Percentiles rank a stretch among this genome's conserved stretches.
These are phyloP conservation scores for Bryum argenteum DNA, from an alignment of 225 moss, liverwort and hornwort genomes.

Conservation along the genomic window DNA sequence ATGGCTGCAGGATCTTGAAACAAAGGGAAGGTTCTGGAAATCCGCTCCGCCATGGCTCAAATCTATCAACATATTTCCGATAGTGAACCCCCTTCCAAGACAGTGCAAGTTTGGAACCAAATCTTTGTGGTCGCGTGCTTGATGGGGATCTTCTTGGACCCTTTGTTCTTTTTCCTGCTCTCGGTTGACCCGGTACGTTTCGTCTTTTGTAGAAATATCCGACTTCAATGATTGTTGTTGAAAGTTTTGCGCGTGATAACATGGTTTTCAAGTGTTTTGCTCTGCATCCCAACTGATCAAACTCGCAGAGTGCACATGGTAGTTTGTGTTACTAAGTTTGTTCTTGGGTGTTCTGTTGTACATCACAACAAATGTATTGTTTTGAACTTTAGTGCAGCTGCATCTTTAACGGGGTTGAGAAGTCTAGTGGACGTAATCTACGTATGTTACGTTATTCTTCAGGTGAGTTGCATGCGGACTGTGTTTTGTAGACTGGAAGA, in stretches of 20 bases:
- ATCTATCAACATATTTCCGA: conserved; percentile 40
- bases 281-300: not conserved
- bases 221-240: not conserved
- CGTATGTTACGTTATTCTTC: conserved; percentile 44
- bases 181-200: conserved; percentile 52
- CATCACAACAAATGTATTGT: conserved; percentile 40
- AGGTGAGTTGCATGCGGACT: conserved; percentile 35
- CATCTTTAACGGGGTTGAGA: conserved; percentile 36
- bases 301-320: conserved; percentile 5
- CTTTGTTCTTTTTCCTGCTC: conserved; percentile 75
- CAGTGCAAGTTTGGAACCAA: conserved; percentile 75
- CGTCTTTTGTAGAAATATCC: not conserved
- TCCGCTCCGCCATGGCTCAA: conserved; percentile 36
- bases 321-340: conserved; percentile 4
- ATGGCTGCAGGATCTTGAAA: conserved; percentile 33
- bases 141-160: conserved; percentile 76
- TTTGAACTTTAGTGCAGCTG: conserved; percentile 26
- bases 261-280: not conserved
- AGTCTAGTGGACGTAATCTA: conserved; percentile 47
- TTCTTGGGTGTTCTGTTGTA: conserved; percentile 25
- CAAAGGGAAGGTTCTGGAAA: conserved; percentile 29
- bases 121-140: conserved; percentile 74
- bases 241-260: not conserved
- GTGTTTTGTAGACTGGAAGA: not conserved
- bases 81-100: conserved; percentile 74